These are phyloP conservation scores for Arthrocladium fulminans DNA, from an alignment of 2,329 filamentous ascomycete genomes.

Conservation along the genomic window DNA sequence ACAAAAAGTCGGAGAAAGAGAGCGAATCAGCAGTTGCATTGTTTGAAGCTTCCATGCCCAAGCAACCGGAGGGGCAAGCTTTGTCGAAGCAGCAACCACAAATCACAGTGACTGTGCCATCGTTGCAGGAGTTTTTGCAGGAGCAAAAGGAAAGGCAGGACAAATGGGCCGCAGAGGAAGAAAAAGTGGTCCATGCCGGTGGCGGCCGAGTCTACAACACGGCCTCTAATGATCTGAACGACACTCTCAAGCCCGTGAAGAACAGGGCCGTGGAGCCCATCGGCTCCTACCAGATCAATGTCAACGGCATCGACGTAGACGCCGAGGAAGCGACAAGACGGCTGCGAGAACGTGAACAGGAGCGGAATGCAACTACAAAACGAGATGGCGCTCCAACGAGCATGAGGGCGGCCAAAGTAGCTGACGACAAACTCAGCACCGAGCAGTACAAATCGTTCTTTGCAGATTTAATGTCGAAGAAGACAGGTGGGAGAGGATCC, in stretches of 20 bases:
- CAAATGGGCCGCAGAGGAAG: slow-evolving; percentile 48
- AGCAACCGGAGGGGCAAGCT: slow-evolving; percentile 25
- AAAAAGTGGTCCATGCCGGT: slow-evolving; percentile 29
- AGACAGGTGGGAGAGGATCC: background rate
- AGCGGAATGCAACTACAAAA: slow-evolving; percentile 6
- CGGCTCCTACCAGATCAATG: slow-evolving; percentile 92
- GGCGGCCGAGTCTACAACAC: slow-evolving; percentile 4
- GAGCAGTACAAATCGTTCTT: slow-evolving; percentile 7
- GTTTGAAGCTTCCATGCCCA: slow-evolving; percentile 5
- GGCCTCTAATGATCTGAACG: background rate
- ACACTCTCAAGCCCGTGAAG: slow-evolving; percentile 1
- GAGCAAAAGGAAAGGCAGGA: slow-evolving; percentile 71
- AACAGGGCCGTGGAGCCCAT: slow-evolving; percentile 64
- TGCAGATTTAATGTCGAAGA: slow-evolving; percentile 7
- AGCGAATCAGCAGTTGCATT: slow-evolving; percentile 13
- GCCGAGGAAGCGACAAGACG: slow-evolving; percentile 57
- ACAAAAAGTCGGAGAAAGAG: slow-evolving; percentile 24
- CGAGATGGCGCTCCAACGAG: slow-evolving; percentile 6
- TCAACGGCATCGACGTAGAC: slow-evolving; percentile 93
- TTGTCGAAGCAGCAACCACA: slow-evolving; percentile 26
- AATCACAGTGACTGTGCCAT: slow-evolving; percentile 48
- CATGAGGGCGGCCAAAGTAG: background rate
- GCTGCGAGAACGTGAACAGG: slow-evolving; percentile 18
- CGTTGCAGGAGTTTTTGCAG: slow-evolving; percentile 68
- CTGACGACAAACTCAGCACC: background rate